Base-by-base conservation (phyloP, 805 yeast species). In the Schwanniomyces sp. region DNA sequence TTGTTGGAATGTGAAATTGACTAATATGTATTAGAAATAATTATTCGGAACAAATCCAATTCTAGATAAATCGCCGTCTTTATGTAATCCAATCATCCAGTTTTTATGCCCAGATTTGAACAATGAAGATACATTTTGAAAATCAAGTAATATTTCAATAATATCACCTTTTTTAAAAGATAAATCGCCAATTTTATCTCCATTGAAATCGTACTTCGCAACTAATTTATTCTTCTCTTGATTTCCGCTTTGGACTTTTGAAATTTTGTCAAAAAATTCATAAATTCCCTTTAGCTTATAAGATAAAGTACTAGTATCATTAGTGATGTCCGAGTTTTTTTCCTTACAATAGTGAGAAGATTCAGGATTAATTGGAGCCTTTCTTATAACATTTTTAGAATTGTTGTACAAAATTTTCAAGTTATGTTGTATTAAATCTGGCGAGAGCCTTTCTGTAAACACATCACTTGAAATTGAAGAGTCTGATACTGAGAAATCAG, bases 1-100 rank as follows among this genome's bases (percentile, higher is more conserved):
- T 54, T 78, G 26, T 53, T 78, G 2, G 72, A 72, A 7, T 51
- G 59, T 10, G 82, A 75, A 25, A 59, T 70, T 17, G 75, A 73
- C 51, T 74, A 58, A 46, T 29, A 12, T 21, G n/a, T 34, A 32
- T 34, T 25, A 41, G 28, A 63, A 53, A 46, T 56, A 62, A 37
- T 56, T 67, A 40, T 57, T 64, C 3, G 77, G 76, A 8, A 67
- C 70, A 51, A 72, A 68, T 7, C 77, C 77, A 7, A 63, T 51
- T 48, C 76, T 58, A 11, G 42, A 43, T 11, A 47, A 46, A 9
- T 49, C 45, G 3, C 47, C 50, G 4, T 44, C 48, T n/a, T 43
- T 25, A 29, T 43, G 47, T 10, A 59, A 50, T 2, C 75, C 75
- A 21, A 72, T 55, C 46, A 64, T 48, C 77, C 77, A 72, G 43